Percentiles rank a stretch among this genome's conserved stretches.
Conservation (phyloP, 805 yeast species). For the Barnettozyma salicaria region DNA sequence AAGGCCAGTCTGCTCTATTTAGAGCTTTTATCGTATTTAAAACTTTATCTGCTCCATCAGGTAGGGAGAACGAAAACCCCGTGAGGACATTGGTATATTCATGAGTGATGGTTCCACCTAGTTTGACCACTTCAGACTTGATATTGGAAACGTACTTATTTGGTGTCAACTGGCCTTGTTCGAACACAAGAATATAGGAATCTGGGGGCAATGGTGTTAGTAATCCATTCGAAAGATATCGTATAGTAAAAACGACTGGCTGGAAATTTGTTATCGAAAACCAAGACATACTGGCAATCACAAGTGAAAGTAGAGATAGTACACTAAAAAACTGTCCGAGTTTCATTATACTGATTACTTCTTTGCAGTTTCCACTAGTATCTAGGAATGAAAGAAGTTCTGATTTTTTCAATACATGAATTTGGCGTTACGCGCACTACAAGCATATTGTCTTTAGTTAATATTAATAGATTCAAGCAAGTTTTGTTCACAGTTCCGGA, state of each 20-base stretch:
- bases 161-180: conserved; percentile 27
- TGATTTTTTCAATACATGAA: too few species aligned
- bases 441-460: neutral
- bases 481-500: conserved; percentile 30
- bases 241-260: neutral
- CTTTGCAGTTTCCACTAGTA: neutral
- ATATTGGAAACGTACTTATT: conserved; percentile 27
- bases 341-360: too few species aligned
- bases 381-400: neutral
- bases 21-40: conserved; percentile 15
- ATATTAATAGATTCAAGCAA: neutral
- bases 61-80: conserved; percentile 41
- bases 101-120: conserved; percentile 42
- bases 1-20: conserved; percentile 30
- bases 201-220: conserved; percentile 9
- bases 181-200: conserved; percentile 24
- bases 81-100: conserved; percentile 41
- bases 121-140: conserved; percentile 28
- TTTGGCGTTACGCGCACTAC: neutral
- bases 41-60: conserved; percentile 26
- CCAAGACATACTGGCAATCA: conserved; percentile 6
- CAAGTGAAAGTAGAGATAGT: conserved; percentile 3
- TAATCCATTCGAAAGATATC: neutral
- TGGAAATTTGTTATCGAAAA: neutral
- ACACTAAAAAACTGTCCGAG: neutral